Evolutionary conservation across 1,284 basidiomycete species (phyloP).

Genomic region (Trametes pubescens): DNA sequence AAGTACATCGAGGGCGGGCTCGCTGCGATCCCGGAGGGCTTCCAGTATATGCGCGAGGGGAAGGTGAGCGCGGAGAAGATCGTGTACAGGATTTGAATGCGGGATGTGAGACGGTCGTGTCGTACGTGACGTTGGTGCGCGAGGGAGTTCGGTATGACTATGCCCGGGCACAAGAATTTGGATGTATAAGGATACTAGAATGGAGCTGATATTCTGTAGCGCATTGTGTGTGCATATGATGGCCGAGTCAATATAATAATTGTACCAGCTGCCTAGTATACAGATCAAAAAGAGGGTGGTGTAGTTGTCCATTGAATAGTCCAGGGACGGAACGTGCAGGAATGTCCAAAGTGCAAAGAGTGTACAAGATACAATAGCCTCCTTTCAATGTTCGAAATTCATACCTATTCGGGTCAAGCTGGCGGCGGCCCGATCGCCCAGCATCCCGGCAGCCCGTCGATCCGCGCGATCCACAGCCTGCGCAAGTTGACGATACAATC

Average conservation of each 20-base stretch:
- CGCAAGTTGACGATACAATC: conserved; percentile 22
- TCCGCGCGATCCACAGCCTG: conserved; percentile 24
- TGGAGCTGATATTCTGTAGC: too few species aligned
- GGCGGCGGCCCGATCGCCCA: conserved; percentile 15
- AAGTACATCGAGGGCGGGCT: conserved; percentile 38
- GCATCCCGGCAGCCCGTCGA: conserved; percentile 23
- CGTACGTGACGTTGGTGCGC: too few species aligned
- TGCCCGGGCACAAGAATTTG: too few species aligned
- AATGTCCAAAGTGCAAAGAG: not conserved
- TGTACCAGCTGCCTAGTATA: too few species aligned
- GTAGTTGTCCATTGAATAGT: too few species aligned
- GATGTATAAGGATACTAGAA: too few species aligned
- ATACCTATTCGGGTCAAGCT: not conserved
- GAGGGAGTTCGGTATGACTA: too few species aligned
- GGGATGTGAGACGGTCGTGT: not conserved
- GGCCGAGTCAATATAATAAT: too few species aligned
- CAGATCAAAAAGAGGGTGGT: too few species aligned
- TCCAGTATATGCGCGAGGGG: conserved; percentile 38
- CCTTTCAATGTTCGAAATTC: not conserved
- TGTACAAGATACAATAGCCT: not conserved
- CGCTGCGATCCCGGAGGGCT: conserved; percentile 30
- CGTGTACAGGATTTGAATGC: conserved; percentile 30
- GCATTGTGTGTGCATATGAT: too few species aligned
- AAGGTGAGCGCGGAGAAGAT: conserved; percentile 40
- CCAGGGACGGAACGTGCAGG: not conserved